Base-by-base conservation (phyloP, 148 eudicot genomes). In the Beta vulgaris region DNA sequence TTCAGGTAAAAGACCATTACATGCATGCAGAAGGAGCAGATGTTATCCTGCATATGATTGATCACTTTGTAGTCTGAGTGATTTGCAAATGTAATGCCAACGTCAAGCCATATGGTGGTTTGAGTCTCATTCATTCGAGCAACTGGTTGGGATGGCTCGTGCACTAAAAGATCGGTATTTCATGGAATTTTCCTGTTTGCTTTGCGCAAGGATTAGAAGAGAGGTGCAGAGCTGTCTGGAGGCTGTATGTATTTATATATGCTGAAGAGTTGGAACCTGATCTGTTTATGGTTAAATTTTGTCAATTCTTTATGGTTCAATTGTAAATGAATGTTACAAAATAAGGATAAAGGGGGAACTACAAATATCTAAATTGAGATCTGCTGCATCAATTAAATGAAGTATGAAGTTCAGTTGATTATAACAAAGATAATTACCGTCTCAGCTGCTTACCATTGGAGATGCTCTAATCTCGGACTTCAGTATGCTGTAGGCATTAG, bases 31-130 rank as follows among this genome's bases (percentile, higher is more conserved):
- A 92, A 36, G 98, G 98, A 14, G 91, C 88, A 28, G 98, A 95
- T 82, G 98, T 95, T 37, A 92, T 95, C 71, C 96, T 86, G 49
- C 98, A 95, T 78, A 95, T 95, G 77, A 90, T 95, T 36, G 98
- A 95, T 85, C 92, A 89, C 84, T 90, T 95, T 76, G 72, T 80
- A 66, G 44, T 90, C 55, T 93, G 83, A 81, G 59, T 39, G 36
- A 29, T 39, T n/a, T 18, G 18, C 12, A 18, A 23, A n/a, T 42
- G 6, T n/a, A 48, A 16, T 26, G 48, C 26, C 64, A 8, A 59
- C 46, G 5, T 60, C 68, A 49, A 61, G 75, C 64, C 8, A 32
- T 35, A 71, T 35, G 26, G 15, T 23, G 3, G 40, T 25, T 53
- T 35, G 19, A 64, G 25, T 53, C 46, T 31, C 19, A 48, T 70